A percentile compares a stretch with the other conserved stretches of the same genome.
These are phyloP conservation scores for Nannochloropsis salina DNA, from an alignment of 108 stramenopile species.

Conservation along the genomic window DNA sequence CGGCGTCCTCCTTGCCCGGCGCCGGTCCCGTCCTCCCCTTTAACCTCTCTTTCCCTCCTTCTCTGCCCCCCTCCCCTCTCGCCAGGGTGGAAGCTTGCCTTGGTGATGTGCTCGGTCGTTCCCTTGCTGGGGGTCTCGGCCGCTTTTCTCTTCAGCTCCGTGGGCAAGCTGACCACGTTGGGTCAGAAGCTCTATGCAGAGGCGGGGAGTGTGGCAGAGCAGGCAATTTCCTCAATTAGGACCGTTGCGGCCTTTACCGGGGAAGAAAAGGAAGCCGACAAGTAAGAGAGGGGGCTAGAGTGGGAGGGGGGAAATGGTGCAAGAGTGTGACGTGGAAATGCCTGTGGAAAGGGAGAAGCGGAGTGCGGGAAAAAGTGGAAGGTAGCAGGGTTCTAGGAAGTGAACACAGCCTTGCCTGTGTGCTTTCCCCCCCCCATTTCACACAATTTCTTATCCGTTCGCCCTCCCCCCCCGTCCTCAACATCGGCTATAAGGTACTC, in stretches of 20 bases:
- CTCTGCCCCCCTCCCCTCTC: neutral
- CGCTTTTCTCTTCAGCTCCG: conserved; percentile 24
- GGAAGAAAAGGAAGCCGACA: conserved; percentile 31
- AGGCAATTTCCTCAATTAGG: conserved; percentile 40
- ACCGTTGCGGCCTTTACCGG: conserved; percentile 46
- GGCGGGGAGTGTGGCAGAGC: conserved; percentile 36
- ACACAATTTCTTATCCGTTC: neutral
- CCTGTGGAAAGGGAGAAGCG: neutral
- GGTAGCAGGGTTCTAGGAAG: too few species aligned
- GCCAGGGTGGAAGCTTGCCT: conserved; percentile 43
- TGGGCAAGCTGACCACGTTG: conserved; percentile 22
- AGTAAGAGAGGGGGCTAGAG: conserved; percentile 21
- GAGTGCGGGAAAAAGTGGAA: neutral
- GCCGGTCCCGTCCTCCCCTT: neutral
- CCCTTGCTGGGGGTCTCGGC: conserved; percentile 33
- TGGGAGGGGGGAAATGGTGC: neutral
- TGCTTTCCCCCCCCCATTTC: too few species aligned
- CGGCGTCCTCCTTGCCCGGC: too few species aligned
- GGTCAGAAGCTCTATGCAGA: conserved; percentile 42
- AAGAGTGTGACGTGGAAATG: too few species aligned
- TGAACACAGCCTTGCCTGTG: too few species aligned
- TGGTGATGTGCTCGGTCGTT: conserved; percentile 42
- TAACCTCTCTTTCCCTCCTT: neutral
- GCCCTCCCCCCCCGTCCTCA: neutral
- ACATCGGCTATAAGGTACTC: neutral